phyloP scores from a whole-genome alignment of 1,284 basidiomycete species.

The Puccinia novopanici region DNA sequence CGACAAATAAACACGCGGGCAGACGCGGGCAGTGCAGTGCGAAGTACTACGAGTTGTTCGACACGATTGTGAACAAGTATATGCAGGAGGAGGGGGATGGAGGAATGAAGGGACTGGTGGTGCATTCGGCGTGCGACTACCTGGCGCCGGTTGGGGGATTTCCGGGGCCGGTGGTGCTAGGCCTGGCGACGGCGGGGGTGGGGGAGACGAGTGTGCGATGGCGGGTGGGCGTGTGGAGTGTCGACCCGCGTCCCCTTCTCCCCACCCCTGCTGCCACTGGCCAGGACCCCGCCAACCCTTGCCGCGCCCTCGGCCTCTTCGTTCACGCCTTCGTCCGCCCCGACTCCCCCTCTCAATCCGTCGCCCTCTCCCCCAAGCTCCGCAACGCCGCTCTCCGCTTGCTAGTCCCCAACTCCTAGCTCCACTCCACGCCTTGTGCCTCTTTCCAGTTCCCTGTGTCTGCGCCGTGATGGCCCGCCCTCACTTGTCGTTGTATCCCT shows the following conservation, averaged over 20 bases:
- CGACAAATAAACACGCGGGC: no score
- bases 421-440: no score
- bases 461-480: no score
- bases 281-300: background rate
- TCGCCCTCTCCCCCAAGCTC: background rate
- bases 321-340: constrained; percentile 29
- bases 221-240: constrained; percentile 21
- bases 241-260: no score
- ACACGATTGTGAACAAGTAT: constrained; percentile 36
- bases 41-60: constrained; percentile 45
- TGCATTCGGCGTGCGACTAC: constrained; percentile 38
- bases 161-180: background rate
- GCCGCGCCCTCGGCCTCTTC: constrained; percentile 27
- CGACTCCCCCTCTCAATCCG: background rate
- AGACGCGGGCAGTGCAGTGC: no score
- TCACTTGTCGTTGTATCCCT: no score
- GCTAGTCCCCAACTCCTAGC: background rate
- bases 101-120: constrained; percentile 32
- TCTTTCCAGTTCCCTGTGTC: no score
- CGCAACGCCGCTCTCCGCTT: background rate
- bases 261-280: no score
- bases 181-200: constrained; percentile 1
- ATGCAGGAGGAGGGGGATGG: constrained; percentile 24
- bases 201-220: constrained; percentile 27
- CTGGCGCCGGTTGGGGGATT: constrained; percentile 13